Base-by-base conservation (phyloP, 805 yeast genomes). In the Kuraishia floccosa region DNA sequence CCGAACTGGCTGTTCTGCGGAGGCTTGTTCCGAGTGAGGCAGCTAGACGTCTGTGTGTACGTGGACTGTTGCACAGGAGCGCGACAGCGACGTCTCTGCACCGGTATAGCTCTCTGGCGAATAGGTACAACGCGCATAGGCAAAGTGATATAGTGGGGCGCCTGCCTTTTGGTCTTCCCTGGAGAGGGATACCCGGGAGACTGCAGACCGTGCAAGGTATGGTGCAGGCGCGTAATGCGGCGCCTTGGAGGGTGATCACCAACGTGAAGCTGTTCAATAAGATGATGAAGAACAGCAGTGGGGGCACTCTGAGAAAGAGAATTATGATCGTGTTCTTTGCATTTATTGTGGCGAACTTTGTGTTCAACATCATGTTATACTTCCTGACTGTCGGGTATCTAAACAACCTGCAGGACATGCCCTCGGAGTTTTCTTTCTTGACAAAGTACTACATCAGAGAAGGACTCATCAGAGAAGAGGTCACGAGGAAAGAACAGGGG, bases 241-340 rank as follows among this genome's bases (percentile, higher is more conserved):
- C 55, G 2, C 46, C 44, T 22, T 53, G 59, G 60, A 49, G 36
- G 32, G 49, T 52, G 5, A 52, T 49, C 11, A 44, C 54, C 7
- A 52, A 51, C 32, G 30, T 54, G 17, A 35, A 35, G 30, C 34
- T 35, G 5, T 42, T 54, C 20, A 40, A 39, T 17, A 33, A 31
- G 10, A 46, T 47, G 43, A 30, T 52, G 7, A 40, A 43, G 30
- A 49, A 47, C 19, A 39, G 50, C 6, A 62, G 73, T 36, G 52
- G 61, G 28, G 44, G 63, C 13, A 56, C 65, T 5, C 56, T 68
- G 42, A 56, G 72, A 49, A 55, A 53, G 34, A 53, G 65, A 40
- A 46, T 72, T 1, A 50, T 68, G 31, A 28, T 57, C 24, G 62
- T 69, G 10, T 51, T 68, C 22, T 44, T 62, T 3, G 44, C 58